Base-by-base conservation (phyloP, 1,284 basidiomycete species). In the Rhodotorula sp. region DNA sequence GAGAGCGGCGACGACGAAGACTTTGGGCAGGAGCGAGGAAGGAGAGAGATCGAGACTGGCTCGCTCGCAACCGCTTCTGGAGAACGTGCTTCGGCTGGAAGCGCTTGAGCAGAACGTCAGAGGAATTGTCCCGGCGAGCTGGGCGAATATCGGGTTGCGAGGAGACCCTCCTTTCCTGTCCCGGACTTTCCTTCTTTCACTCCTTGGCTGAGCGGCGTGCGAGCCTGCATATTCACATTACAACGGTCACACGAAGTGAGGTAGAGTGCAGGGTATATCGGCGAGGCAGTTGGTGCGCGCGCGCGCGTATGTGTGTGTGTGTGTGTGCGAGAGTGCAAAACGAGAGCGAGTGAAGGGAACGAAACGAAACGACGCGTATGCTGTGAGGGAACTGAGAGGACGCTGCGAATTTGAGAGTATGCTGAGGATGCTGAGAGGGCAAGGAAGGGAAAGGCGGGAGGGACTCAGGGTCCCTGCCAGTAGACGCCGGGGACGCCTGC, bases 401-500 rank as follows among this genome's bases (percentile, higher is more conserved):
- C n/a, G n/a, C 39, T 44, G 39, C 39, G 39, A 15, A 17, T 55
- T 22, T 5, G 34, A 53, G 30, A 22, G 32, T 13, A 55, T 24
- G 32, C 54, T 20, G 3, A 11, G 54, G 53, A 30, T 34, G 52
- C 19, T 19, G 29, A 10, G 51, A 30, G 10, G 22, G 2, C 32
- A 55, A 19, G 36, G 29, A 17, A 19, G 53, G 24, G 62, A 13
- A 46, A 44, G 39, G 7, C 27, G 46, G 13, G 36, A 8, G 47
- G 17, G 27, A 39, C 58, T 34, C 34, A 60, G 48, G 39, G 39
- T 44, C 59, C 57, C 20, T 32, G 48, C 66, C 59, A 68, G 36
- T 61, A 60, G 1, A 69, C 71, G 27, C 67, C 71, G 3, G 71
- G 67, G 1, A 58, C 51, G 32, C 71, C 71, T 1, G 71, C 71